Evolutionary conservation across 257 asterid genomes (phyloP).

Genomic region (Solanum sejunctum): DNA sequence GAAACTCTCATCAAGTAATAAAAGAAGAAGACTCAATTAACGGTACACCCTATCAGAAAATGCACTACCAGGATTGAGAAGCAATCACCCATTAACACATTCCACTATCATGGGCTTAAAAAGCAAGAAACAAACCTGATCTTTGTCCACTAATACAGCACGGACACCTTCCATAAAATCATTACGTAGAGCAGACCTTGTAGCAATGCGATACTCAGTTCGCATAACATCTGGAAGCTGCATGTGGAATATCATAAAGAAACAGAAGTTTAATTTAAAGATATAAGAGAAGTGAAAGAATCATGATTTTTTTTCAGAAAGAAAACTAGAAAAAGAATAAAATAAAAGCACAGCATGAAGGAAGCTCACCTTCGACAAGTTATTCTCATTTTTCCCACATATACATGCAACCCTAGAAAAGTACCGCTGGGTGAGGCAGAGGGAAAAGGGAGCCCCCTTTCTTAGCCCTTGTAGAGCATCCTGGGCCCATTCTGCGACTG

Average conservation of each 20-base stretch:
- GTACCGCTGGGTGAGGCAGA: conserved; percentile 61
- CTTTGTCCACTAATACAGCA: conserved; percentile 93
- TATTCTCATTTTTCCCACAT: conserved; percentile 30
- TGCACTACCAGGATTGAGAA: background rate
- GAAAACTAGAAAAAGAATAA: background rate
- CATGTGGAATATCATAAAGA: conserved; percentile 9
- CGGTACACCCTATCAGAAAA: background rate
- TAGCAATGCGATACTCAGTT: conserved; percentile 73
- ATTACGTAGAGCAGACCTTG: conserved; percentile 61
- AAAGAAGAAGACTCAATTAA: background rate
- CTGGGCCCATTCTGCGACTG: conserved; percentile 97
- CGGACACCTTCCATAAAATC: conserved; percentile 94
- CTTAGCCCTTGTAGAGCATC: conserved; percentile 85
- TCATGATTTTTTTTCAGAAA: background rate
- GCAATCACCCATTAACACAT: background rate
- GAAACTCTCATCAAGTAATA: background rate
- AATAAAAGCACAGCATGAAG: background rate
- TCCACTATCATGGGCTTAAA: background rate
- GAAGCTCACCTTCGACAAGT: conserved; percentile 49
- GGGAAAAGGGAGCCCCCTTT: conserved; percentile 95
- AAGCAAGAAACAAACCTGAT: conserved; percentile 50
- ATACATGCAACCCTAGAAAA: conserved; percentile 72
- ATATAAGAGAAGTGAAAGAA: background rate
- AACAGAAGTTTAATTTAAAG: background rate
- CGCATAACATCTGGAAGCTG: conserved; percentile 88